Evolutionary conservation across 495 filamentous ascomycete genomes (phyloP).

Genomic region (Talaromyces wortmannii): DNA sequence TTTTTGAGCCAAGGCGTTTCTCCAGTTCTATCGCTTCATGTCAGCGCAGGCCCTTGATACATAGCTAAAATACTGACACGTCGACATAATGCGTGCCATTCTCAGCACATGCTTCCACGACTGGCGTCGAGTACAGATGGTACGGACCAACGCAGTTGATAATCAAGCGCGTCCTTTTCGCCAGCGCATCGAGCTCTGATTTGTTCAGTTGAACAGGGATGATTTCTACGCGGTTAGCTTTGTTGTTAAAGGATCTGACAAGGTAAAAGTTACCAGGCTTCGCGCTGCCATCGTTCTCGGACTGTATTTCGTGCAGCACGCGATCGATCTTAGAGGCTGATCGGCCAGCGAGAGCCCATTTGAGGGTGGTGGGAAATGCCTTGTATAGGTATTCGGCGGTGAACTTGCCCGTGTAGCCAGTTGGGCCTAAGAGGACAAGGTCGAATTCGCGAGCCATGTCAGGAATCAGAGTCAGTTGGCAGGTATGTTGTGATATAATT

Average conservation of each 20-base stretch:
- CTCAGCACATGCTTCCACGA: slow-evolving; percentile 81
- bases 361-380: slow-evolving; percentile 68
- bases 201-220: slow-evolving; percentile 59
- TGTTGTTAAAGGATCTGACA: slow-evolving; percentile 1
- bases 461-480: no score
- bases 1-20: slow-evolving; percentile 74
- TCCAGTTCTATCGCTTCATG: slow-evolving; percentile 50
- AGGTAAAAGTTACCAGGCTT: slow-evolving; percentile 48
- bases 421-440: slow-evolving; percentile 74
- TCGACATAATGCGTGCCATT: slow-evolving; percentile 91
- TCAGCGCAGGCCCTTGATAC: slow-evolving; percentile 5
- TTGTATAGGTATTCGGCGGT: slow-evolving; percentile 71
- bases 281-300: slow-evolving; percentile 60
- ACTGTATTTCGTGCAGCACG: slow-evolving; percentile 57
- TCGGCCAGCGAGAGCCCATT: slow-evolving; percentile 87
- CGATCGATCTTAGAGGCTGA: slow-evolving; percentile 64
- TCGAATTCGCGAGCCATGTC: slow-evolving; percentile 59
- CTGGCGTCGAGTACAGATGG: slow-evolving; percentile 65
- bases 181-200: slow-evolving; percentile 56
- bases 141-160: slow-evolving; percentile 88
- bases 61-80: slow-evolving; percentile 30
- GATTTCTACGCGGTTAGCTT: slow-evolving; percentile 37
- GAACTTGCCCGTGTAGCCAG: slow-evolving; percentile 80
- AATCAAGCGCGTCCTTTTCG: slow-evolving; percentile 67
- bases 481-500: neutral